These are phyloP conservation scores for Aspergillus hancockii DNA, from an alignment of 495 filamentous ascomycete genomes.

Conservation along the genomic window DNA sequence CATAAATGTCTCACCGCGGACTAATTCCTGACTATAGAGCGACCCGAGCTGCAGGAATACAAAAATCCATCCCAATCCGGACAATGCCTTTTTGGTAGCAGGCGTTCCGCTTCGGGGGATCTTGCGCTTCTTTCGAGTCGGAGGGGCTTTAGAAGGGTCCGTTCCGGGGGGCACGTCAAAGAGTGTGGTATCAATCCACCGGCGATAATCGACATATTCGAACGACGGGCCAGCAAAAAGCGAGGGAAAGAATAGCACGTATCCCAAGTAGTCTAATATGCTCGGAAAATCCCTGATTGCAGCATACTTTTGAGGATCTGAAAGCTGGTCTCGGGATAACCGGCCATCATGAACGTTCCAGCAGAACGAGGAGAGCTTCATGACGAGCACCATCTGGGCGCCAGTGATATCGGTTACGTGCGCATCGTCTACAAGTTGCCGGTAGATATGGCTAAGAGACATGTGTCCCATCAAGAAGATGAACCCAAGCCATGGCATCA, in stretches of 20 bases:
- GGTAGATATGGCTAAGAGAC: slow-evolving; percentile 82
- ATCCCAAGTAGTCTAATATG: slow-evolving; percentile 80
- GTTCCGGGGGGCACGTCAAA: slow-evolving; percentile 81
- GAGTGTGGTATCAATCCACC: slow-evolving; percentile 92
- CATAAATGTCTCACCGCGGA: slow-evolving; percentile 63
- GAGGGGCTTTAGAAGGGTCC: slow-evolving; percentile 77
- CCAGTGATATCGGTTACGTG: slow-evolving; percentile 83
- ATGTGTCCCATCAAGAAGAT: slow-evolving; percentile 94
- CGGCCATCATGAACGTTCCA: slow-evolving; percentile 96
- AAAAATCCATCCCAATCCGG: slow-evolving; percentile 77
- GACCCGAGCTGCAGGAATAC: slow-evolving; percentile 72
- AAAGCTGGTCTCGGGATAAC: slow-evolving; percentile 73
- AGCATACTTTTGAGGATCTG: slow-evolving; percentile 82
- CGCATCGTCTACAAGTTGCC: slow-evolving; percentile 68
- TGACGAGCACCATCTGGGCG: slow-evolving; percentile 96
- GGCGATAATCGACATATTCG: slow-evolving; percentile 87
- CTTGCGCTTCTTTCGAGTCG: slow-evolving; percentile 87
- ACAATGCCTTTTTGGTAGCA: slow-evolving; percentile 71
- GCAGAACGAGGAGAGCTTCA: slow-evolving; percentile 97
- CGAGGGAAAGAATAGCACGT: slow-evolving; percentile 92
- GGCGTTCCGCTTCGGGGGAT: slow-evolving; percentile 91
- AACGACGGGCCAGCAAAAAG: slow-evolving; percentile 87
- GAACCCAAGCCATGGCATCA: slow-evolving; percentile 98
- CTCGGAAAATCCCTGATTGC: slow-evolving; percentile 71
- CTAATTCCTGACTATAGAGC: slow-evolving; percentile 60